Evolutionary conservation across 352 stramenopile species (phyloP).

Genomic region (Saprolegnia diclina): DNA sequence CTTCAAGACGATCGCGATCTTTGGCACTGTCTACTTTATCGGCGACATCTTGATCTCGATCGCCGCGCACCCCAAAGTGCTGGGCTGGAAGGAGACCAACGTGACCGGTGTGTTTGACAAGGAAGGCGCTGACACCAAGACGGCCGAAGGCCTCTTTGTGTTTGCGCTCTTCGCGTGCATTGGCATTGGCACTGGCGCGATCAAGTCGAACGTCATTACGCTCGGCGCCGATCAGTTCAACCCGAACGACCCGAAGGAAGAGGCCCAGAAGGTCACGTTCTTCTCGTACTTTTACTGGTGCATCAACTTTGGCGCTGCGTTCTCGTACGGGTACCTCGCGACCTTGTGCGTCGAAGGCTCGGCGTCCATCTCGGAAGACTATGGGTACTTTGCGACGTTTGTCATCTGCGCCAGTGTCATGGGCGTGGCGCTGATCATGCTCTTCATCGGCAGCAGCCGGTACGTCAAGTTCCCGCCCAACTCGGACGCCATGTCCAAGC

Average conservation of each 20-base stretch:
- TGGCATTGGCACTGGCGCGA: conserved; percentile 40
- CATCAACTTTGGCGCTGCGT: conserved; percentile 60
- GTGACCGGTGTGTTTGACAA: conserved; percentile 35
- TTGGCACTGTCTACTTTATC: conserved; percentile 56
- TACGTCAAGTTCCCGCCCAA: conserved; percentile 46
- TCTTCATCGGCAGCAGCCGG: conserved; percentile 38
- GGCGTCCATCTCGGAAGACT: conserved; percentile 51
- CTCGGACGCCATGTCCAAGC: conserved; percentile 39
- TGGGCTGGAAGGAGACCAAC: conserved; percentile 29
- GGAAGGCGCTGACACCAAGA: conserved; percentile 5
- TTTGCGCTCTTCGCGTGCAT: conserved; percentile 51
- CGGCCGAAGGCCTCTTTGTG: conserved; percentile 39
- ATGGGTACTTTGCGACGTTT: conserved; percentile 76
- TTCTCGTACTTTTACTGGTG: conserved; percentile 82
- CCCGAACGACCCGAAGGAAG: conserved; percentile 36
- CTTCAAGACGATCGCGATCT: conserved; percentile 53
- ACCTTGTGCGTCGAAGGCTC: conserved; percentile 69
- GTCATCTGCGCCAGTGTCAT: conserved; percentile 45
- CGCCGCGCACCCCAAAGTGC: conserved; percentile 44
- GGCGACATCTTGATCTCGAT: conserved; percentile 59
- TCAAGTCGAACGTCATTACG: conserved; percentile 55
- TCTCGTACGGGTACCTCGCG: conserved; percentile 74
- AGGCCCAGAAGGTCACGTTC: conserved; percentile 46
- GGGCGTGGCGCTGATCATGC: conserved; percentile 36
- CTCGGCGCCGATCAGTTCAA: conserved; percentile 62